These are phyloP conservation scores for Choricystis sp. DNA, from an alignment of 139 green algal species.

Conservation along the genomic window DNA sequence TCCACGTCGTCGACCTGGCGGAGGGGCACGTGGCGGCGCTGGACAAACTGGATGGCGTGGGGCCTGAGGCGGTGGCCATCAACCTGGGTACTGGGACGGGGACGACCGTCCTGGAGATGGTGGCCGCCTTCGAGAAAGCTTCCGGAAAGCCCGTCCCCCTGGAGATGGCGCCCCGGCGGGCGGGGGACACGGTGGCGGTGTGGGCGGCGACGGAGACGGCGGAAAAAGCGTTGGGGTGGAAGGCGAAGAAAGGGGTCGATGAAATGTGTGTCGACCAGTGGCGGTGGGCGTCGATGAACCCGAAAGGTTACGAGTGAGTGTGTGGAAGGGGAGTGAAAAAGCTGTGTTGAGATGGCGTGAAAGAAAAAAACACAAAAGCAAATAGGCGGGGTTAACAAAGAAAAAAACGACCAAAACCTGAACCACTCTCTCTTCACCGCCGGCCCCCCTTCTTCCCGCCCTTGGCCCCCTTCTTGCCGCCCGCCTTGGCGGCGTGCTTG, in stretches of 20 bases:
- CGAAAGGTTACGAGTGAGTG: constrained; percentile 57
- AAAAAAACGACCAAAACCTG: neutral
- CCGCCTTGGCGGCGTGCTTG: constrained; percentile 15
- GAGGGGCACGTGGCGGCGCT: constrained; percentile 78
- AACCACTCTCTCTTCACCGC: neutral
- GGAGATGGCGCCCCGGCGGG: constrained; percentile 43
- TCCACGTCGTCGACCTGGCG: constrained; percentile 92
- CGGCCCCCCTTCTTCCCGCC: constrained; percentile 5
- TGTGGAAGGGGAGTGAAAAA: neutral
- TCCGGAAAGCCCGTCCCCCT: constrained; percentile 53
- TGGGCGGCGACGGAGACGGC: constrained; percentile 74
- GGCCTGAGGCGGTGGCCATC: constrained; percentile 43
- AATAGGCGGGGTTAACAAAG: neutral
- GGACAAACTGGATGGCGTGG: constrained; percentile 40
- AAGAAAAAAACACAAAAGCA: neutral
- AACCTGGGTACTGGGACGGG: constrained; percentile 89
- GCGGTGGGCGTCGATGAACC: constrained; percentile 77
- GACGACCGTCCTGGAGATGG: constrained; percentile 91
- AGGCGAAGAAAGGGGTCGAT: constrained; percentile 58
- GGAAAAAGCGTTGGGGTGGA: constrained; percentile 82
- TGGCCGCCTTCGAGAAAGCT: constrained; percentile 76
- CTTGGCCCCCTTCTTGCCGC: constrained; percentile 11
- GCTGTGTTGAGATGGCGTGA: neutral
- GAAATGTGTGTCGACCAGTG: constrained; percentile 94
- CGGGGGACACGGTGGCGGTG: constrained; percentile 70